Conservation (phyloP, 805 yeast genomes). For the Saccharomycopsis schoenii region DNA sequence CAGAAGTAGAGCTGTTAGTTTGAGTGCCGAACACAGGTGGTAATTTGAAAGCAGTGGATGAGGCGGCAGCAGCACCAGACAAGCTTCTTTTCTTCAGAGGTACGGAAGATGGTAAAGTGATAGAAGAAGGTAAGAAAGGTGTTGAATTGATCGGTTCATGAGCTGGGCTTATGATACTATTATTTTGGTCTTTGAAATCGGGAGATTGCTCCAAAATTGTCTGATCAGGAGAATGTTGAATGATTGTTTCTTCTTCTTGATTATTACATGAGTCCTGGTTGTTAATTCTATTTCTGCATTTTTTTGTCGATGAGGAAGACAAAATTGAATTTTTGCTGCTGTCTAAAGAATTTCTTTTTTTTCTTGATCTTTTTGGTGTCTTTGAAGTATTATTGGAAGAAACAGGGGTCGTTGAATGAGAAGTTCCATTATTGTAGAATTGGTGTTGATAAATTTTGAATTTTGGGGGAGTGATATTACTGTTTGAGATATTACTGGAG, state of each 20-base stretch:
- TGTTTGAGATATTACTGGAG: neutral
- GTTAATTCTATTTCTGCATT: neutral
- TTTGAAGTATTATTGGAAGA: neutral
- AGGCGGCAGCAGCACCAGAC: neutral
- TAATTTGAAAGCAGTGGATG: neutral
- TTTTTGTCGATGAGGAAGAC: neutral
- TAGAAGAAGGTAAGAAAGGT: neutral
- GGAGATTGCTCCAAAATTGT: neutral
- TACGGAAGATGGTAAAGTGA: neutral
- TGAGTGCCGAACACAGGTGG: neutral
- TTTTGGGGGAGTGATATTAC: constrained; percentile 7
- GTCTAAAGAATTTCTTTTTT: neutral
- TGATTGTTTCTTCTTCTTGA: neutral
- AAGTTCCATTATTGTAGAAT: neutral
- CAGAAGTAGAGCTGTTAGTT: neutral
- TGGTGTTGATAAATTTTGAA: constrained; percentile 7
- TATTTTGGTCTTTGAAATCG: neutral
- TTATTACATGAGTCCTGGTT: neutral
- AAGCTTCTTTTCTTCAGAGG: neutral
- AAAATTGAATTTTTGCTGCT: neutral
- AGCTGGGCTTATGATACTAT: neutral
- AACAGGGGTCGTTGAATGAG: neutral
- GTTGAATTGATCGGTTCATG: neutral
- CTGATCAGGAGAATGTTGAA: neutral
- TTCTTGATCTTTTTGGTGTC: neutral